Percentiles rank a stretch among this genome's conserved stretches.
These are phyloP conservation scores for Fusarium anthophilum DNA, from an alignment of 2,329 filamentous ascomycete species.

Conservation along the genomic window DNA sequence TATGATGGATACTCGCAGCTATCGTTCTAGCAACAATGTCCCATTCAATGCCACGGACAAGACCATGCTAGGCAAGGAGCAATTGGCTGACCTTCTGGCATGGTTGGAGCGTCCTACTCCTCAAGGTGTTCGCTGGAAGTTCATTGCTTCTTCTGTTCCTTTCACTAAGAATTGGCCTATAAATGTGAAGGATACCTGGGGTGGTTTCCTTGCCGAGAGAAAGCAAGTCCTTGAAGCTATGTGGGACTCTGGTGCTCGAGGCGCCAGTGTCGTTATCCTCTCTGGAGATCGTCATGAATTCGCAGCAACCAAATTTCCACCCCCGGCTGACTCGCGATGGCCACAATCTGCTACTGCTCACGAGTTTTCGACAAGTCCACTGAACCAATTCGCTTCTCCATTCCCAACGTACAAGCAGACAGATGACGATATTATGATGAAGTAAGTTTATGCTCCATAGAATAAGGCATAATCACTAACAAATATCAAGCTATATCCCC, in stretches of 20 bases:
- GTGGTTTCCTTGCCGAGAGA: constrained; percentile 86
- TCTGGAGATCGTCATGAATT: constrained; percentile 98
- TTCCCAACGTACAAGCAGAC: constrained; percentile 83
- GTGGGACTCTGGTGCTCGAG: constrained; percentile 83
- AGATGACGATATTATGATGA: constrained; percentile 82
- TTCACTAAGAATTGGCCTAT: constrained; percentile 98
- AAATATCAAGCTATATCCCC: constrained; percentile 71
- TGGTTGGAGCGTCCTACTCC: constrained; percentile 81
- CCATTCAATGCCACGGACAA: constrained; percentile 72
- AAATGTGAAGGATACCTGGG: constrained; percentile 91
- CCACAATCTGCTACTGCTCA: constrained; percentile 73
- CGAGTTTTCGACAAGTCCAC: constrained; percentile 90
- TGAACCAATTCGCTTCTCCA: constrained; percentile 95
- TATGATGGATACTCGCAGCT: constrained; percentile 89
- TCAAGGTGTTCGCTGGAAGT: constrained; percentile 87
- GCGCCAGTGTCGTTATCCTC: constrained; percentile 82
- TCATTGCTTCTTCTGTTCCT: constrained; percentile 88
- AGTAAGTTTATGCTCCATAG: constrained; percentile 64
- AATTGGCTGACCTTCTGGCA: constrained; percentile 80
- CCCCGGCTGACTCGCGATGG: constrained; percentile 69
- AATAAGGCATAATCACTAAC: background rate
- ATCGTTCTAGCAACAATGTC: constrained; percentile 74
- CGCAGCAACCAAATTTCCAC: constrained; percentile 82
- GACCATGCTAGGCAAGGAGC: constrained; percentile 85
- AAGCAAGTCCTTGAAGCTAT: constrained; percentile 84